Percentiles rank a stretch among this genome's conserved stretches.
These are phyloP conservation scores for Nitzschia sp. DNA, from an alignment of 108 stramenopile genomes.

Conservation along the genomic window DNA sequence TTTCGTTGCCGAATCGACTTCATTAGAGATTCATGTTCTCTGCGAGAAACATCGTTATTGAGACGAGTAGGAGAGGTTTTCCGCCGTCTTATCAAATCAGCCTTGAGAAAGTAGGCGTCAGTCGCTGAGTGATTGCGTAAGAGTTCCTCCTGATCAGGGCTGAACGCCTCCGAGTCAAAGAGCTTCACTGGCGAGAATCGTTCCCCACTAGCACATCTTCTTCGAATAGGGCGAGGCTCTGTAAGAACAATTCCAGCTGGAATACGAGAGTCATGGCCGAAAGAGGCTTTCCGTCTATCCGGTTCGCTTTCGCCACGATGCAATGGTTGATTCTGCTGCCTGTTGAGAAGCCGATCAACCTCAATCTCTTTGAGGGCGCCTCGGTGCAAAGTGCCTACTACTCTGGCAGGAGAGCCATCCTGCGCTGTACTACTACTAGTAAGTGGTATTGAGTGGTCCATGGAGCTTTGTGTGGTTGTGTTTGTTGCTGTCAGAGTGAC, in stretches of 20 bases:
- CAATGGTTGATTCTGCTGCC: too few species aligned
- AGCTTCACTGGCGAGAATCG: background rate
- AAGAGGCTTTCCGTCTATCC: background rate
- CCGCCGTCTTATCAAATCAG: background rate
- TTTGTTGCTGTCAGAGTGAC: background rate
- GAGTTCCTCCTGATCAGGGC: background rate
- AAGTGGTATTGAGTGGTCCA: background rate
- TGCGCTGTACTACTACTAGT: background rate
- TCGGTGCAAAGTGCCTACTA: background rate
- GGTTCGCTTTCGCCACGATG: background rate
- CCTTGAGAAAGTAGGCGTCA: background rate
- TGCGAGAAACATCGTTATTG: background rate
- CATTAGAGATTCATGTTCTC: slow-evolving; percentile 1
- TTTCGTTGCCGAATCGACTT: background rate
- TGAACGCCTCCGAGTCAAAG: background rate
- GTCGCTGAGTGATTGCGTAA: background rate
- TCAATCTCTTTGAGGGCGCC: slow-evolving; percentile 1
- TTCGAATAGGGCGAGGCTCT: background rate
- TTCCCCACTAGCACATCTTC: background rate
- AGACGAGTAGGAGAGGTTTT: background rate
- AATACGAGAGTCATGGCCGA: background rate
- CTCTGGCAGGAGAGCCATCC: background rate
- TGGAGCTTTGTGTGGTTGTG: background rate
- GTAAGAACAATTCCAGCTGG: background rate
- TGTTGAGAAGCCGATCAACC: background rate